Evolutionary conservation across 257 asterid species (phyloP).

Genomic region (Petunia secreta): DNA sequence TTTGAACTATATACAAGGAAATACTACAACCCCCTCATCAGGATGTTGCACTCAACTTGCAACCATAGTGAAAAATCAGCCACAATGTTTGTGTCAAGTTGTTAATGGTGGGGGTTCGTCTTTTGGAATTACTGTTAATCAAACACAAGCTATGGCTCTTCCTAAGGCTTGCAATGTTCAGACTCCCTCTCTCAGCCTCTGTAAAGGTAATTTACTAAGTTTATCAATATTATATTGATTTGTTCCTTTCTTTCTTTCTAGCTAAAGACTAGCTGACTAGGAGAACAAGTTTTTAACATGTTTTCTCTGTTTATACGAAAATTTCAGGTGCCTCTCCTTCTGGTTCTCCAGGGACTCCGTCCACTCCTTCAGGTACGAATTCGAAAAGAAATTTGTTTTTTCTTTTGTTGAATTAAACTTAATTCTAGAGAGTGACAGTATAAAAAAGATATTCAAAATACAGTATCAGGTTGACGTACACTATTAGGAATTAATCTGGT

Average conservation of each 20-base stretch:
- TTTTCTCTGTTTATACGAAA: constrained; percentile 30
- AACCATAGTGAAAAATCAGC: constrained; percentile 46
- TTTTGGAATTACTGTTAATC: constrained; percentile 51
- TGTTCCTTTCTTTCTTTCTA: neutral
- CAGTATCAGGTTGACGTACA: too few species aligned
- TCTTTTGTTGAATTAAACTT: neutral
- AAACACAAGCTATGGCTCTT: constrained; percentile 53
- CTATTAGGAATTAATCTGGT: too few species aligned
- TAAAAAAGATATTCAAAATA: too few species aligned
- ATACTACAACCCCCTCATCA: constrained; percentile 49
- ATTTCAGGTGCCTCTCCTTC: neutral
- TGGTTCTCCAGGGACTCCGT: constrained; percentile 23
- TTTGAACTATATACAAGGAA: constrained; percentile 56
- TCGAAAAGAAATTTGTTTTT: too few species aligned
- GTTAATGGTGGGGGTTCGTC: constrained; percentile 43
- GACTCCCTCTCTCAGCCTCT: constrained; percentile 55
- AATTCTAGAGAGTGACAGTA: too few species aligned
- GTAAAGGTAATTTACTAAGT: constrained; percentile 42
- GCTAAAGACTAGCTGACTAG: neutral
- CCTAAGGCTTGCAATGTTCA: constrained; percentile 57
- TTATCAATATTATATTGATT: neutral
- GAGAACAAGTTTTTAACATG: neutral
- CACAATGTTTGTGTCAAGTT: constrained; percentile 56
- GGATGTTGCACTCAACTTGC: constrained; percentile 61
- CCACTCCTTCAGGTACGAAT: constrained; percentile 33